phyloP scores from a whole-genome alignment of 148 eudicot genomes.

The Rhododendron ferrugineum region DNA sequence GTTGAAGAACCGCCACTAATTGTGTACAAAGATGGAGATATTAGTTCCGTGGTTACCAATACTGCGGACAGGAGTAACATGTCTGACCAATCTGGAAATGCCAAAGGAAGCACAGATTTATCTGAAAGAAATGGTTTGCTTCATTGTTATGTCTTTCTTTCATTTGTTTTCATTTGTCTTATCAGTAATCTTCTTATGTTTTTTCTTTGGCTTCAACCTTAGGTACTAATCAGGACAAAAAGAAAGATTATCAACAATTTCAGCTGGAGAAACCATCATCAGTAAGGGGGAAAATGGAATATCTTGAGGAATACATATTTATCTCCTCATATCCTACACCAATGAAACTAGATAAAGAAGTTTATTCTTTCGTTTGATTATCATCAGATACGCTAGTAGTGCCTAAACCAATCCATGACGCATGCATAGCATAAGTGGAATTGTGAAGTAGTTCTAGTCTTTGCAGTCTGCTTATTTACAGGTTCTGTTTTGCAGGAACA shows the following conservation, averaged over 20 bases:
- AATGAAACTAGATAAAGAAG: neutral
- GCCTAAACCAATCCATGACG: neutral
- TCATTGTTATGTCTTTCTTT: neutral
- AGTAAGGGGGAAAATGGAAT: neutral
- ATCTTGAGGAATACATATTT: neutral
- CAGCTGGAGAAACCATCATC: conserved; percentile 21
- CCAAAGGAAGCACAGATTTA: conserved; percentile 15
- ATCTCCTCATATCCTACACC: neutral
- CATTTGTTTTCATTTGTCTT: neutral
- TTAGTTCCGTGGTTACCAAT: conserved; percentile 29
- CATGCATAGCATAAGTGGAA: neutral
- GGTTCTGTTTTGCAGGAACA: conserved; percentile 23
- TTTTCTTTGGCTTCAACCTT: conserved; percentile 3
- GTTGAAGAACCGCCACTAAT: conserved; percentile 56
- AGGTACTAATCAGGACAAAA: conserved; percentile 26
- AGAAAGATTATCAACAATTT: conserved; percentile 23
- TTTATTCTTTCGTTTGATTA: neutral
- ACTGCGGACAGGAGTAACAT: conserved; percentile 21
- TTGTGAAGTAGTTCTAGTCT: neutral
- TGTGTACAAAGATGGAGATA: conserved; percentile 62
- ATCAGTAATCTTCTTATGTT: neutral
- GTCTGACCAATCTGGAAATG: conserved; percentile 22
- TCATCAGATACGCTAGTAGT: neutral
- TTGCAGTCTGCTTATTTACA: conserved; percentile 9
- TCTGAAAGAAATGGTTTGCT: conserved; percentile 47